These are phyloP conservation scores for Teunomyces pallodes DNA, from an alignment of 805 yeast genomes.

Conservation along the genomic window DNA sequence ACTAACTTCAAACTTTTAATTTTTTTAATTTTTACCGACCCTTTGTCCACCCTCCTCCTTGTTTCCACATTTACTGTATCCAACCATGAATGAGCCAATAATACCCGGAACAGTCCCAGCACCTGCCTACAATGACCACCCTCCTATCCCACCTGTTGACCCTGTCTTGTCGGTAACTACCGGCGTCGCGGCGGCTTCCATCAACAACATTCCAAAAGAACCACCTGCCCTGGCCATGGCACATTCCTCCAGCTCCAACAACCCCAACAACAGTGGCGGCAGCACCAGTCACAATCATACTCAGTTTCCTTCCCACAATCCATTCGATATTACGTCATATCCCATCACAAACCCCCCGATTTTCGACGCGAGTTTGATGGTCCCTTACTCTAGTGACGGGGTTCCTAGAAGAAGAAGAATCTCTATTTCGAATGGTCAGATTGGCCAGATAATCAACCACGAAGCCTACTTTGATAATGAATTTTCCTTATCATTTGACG, in stretches of 20 bases:
- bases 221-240: neutral
- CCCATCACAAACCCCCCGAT: constrained; percentile 49
- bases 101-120: neutral
- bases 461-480: constrained; percentile 37
- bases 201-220: neutral
- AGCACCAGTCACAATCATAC: neutral
- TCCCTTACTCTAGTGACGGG: constrained; percentile 32
- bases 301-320: constrained; percentile 28
- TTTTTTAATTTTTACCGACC: too few relatives aligned
- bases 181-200: neutral
- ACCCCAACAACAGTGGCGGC: neutral
- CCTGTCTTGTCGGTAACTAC: neutral
- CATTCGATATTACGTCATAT: constrained; percentile 38
- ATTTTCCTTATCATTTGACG: constrained; percentile 14
- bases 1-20: too few relatives aligned
- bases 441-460: constrained; percentile 63
- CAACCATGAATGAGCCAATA: neutral
- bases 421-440: constrained; percentile 82
- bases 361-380: constrained; percentile 41
- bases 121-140: neutral
- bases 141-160: neutral
- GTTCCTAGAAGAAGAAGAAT: constrained; percentile 57
- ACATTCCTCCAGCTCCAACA: neutral
- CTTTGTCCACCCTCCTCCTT: too few relatives aligned
- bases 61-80: neutral